phyloP scores from a whole-genome alignment of 1,284 basidiomycete species.

The Ceratobasidium papillatum region DNA sequence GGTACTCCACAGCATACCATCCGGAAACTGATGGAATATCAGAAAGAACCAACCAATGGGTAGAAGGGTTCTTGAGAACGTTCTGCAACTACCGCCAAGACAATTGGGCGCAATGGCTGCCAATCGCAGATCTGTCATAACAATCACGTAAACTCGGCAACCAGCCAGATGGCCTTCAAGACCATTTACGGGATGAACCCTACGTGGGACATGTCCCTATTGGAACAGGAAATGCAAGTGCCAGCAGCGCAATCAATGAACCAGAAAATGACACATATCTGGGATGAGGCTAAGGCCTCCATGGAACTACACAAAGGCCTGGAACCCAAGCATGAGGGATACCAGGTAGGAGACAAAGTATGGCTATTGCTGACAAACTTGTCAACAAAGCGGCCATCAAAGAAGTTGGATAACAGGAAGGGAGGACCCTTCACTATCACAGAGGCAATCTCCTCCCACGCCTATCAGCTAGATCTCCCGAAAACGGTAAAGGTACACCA shows the following conservation, averaged over 20 bases:
- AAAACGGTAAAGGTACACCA: conserved; percentile 4
- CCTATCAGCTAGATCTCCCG: conserved; percentile 17
- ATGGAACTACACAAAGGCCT: not conserved
- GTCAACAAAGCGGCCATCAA: no score
- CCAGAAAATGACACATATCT: not conserved
- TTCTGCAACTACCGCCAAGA: conserved; percentile 42
- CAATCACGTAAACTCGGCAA: conserved; percentile 16
- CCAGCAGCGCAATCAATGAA: not conserved
- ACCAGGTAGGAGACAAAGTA: no score
- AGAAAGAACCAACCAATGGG: no score
- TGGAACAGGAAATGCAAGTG: not conserved
- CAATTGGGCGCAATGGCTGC: conserved; percentile 31
- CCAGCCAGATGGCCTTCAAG: conserved; percentile 16
- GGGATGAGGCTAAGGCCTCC: not conserved
- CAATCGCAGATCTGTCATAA: conserved; percentile 33
- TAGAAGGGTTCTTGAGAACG: conserved; percentile 46
- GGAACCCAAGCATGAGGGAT: not conserved
- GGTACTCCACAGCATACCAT: no score
- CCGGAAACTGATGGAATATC: no score
- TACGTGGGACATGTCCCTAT: no score
- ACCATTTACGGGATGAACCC: conserved; percentile 30
- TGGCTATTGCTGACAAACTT: no score
- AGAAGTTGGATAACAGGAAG: not conserved
- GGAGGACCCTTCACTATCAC: conserved; percentile 22
- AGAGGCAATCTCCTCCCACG: not conserved